Base-by-base conservation (phyloP, 2,329 filamentous ascomycete genomes). In the Penicillium hesseltinei region DNA sequence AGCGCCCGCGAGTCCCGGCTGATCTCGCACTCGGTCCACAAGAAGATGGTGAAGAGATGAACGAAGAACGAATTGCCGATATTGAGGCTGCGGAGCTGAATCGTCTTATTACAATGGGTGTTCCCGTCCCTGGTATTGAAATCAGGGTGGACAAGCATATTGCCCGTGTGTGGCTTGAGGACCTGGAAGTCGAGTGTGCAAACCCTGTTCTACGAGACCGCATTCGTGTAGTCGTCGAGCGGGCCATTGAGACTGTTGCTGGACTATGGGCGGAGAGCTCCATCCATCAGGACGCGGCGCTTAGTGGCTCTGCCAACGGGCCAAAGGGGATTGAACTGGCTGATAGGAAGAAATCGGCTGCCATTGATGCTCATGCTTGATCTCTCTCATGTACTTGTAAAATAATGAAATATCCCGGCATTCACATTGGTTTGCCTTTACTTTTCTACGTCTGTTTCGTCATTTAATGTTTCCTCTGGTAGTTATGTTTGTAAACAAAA, bases 81-180 rank as follows among this genome's bases (percentile, higher is more conserved):
- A 76, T 82, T n/a, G 83, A 84, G 68, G 82, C 81, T 61, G 77
- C 78, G 8, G 92, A 96, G 74, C 80, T 96, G 17, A 86, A 89
- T 58, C 81, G 93, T 15, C 80, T 97, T 47, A 90, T 95, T 69
- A 86, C 85, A 61, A 79, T 95, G 23, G 93, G 93, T 2, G 93
- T 97, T 33, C 92, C 93, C 0, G 91, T 97, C 0, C 94, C 94
- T 0, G 94, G 93, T 0, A 81, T 99, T 17, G 85, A 88, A 60
- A 91, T 99, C 75, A 87, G 84, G 67, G 88, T 97, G 4, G 93
- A 97, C 68, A 94, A 91, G 77, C 88, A 92, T 76, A 81, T 88
- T 52, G 94, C 93, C 7, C 89, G 86, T 60, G 88, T 99, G 7
- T 97, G 93, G 92, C 79, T 99, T 39, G 94, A 97, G 80, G 86